phyloP scores from a whole-genome alignment of 352 stramenopile species.

The Globisporangium iwayamae region DNA sequence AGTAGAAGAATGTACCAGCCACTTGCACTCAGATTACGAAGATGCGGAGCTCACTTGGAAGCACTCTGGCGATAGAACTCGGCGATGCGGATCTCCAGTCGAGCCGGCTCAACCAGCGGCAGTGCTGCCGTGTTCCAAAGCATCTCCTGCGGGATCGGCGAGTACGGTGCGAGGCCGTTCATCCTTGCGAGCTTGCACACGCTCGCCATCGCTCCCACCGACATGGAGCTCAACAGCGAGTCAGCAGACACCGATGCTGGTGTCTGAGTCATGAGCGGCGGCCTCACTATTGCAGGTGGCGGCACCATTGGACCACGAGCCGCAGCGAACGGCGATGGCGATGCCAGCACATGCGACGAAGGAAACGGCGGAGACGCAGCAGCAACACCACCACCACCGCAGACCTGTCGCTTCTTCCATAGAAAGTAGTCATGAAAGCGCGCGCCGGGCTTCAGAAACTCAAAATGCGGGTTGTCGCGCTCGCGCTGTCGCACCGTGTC shows the following conservation, averaged over 20 bases:
- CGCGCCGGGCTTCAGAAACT: slow-evolving; percentile 37
- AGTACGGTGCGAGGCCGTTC: slow-evolving; percentile 36
- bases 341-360: neutral
- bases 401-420: slow-evolving; percentile 42
- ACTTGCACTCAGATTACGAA: neutral
- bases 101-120: slow-evolving; percentile 37
- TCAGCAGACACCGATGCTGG: slow-evolving; percentile 1
- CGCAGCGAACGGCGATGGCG: slow-evolving; percentile 4
- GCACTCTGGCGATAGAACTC: slow-evolving; percentile 43
- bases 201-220: slow-evolving; percentile 51
- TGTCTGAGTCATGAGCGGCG: neutral
- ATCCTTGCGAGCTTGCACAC: slow-evolving; percentile 38
- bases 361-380: neutral
- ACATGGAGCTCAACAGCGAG: slow-evolving; percentile 20
- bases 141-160: slow-evolving; percentile 35
- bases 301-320: neutral
- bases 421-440: slow-evolving; percentile 52
- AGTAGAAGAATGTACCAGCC: neutral
- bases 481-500: slow-evolving; percentile 39
- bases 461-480: slow-evolving; percentile 51
- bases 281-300: neutral
- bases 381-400: neutral
- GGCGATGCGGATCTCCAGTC: slow-evolving; percentile 48
- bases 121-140: slow-evolving; percentile 27
- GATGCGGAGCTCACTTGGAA: neutral